These are phyloP conservation scores for Bothia castanella DNA, from an alignment of 1,284 basidiomycete species.

Conservation along the genomic window DNA sequence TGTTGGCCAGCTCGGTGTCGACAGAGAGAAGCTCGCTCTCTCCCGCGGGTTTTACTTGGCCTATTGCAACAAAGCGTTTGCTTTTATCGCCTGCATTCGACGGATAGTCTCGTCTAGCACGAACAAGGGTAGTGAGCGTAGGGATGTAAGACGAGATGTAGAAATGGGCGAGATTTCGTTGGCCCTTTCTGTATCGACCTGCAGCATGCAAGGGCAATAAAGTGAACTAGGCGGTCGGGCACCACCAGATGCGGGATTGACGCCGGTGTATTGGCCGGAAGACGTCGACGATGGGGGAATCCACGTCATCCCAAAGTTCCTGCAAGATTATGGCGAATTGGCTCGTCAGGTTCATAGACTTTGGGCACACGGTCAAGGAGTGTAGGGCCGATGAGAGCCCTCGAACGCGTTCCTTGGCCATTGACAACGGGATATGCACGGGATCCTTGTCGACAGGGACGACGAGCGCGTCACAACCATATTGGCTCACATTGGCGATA, in stretches of 20 bases:
- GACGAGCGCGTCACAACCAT: background rate
- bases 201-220: no score
- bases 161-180: background rate
- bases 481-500: no score
- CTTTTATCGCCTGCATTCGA: no score
- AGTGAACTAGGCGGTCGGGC: constrained; percentile 3
- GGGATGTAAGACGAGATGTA: background rate
- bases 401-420: background rate
- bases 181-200: no score
- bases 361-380: background rate
- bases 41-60: background rate
- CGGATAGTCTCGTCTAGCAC: no score
- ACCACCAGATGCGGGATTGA: constrained; percentile 37
- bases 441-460: no score
- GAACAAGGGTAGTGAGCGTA: no score
- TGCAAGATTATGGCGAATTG: constrained; percentile 15
- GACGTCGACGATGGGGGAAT: constrained; percentile 20
- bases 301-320: constrained; percentile 27
- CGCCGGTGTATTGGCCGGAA: constrained; percentile 8
- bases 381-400: background rate
- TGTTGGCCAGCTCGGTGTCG: background rate
- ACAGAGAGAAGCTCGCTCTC: background rate
- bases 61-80: constrained; percentile 10
- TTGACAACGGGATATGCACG: background rate
- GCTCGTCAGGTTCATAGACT: background rate